Evolutionary conservation across 2,329 filamentous ascomycete species (phyloP).

Genomic region (Harringtonia lauricola): DNA sequence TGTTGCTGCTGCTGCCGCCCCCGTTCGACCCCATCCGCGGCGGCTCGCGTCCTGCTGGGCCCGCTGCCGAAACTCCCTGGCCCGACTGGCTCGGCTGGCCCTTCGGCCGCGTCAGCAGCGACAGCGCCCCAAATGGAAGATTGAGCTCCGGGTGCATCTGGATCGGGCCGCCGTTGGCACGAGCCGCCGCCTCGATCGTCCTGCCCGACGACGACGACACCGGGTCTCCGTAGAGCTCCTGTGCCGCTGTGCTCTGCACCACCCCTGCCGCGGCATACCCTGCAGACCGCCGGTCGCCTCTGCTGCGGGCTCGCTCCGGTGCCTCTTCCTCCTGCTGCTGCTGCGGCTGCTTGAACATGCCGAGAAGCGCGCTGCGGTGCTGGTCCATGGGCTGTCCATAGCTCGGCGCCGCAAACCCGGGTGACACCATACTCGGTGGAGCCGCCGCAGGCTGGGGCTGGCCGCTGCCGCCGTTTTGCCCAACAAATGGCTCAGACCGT

Average conservation of each 20-base stretch:
- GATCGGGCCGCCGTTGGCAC: constrained; percentile 19
- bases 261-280: constrained; percentile 10
- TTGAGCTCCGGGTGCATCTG: constrained; percentile 25
- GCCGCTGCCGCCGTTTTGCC: neutral
- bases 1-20: neutral
- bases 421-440: neutral
- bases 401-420: neutral
- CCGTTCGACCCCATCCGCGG: no score
- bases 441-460: neutral
- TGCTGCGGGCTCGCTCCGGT: neutral
- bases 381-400: constrained; percentile 4
- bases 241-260: constrained; percentile 1
- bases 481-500: neutral
- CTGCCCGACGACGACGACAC: constrained; percentile 16
- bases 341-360: constrained; percentile 32
- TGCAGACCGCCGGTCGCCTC: no score
- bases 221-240: neutral
- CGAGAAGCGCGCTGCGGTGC: constrained; percentile 11
- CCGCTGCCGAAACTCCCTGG: constrained; percentile 6
- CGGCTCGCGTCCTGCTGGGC: no score
- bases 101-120: constrained; percentile 25
- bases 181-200: constrained; percentile 15
- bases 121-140: constrained; percentile 27
- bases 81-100: no score
- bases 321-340: neutral